A percentile compares a stretch with the other conserved stretches of the same genome.
These are phyloP conservation scores for Candida taoyuanica DNA, from an alignment of 805 yeast genomes.

Conservation along the genomic window DNA sequence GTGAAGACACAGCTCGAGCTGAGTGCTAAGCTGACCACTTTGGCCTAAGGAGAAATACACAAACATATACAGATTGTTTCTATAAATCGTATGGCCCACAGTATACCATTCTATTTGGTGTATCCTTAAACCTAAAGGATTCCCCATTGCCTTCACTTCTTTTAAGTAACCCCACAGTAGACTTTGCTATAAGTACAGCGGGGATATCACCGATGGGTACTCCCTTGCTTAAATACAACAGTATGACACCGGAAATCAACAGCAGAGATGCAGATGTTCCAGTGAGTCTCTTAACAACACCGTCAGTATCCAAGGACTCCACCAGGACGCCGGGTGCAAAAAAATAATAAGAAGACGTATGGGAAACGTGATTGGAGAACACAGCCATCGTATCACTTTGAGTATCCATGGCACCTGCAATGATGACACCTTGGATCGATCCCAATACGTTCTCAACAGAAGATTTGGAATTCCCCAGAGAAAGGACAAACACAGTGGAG, in stretches of 20 bases:
- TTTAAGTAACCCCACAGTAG: slow-evolving; percentile 31
- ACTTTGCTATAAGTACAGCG: slow-evolving; percentile 34
- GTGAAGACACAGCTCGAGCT: slow-evolving; percentile 81
- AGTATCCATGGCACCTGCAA: slow-evolving; percentile 87
- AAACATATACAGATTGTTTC: slow-evolving; percentile 1
- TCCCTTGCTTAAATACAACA: slow-evolving; percentile 51
- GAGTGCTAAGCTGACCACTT: slow-evolving; percentile 66
- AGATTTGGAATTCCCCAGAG: slow-evolving; percentile 79
- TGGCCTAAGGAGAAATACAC: slow-evolving; percentile 28
- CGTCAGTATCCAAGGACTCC: slow-evolving; percentile 50
- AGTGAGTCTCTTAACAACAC: slow-evolving; percentile 41
- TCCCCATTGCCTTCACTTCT: neutral
- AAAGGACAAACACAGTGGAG: slow-evolving; percentile 48
- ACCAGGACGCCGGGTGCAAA: slow-evolving; percentile 78
- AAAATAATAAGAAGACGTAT: slow-evolving; percentile 49
- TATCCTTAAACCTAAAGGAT: neutral
- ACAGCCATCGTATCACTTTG: slow-evolving; percentile 59
- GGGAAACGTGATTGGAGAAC: slow-evolving; percentile 77
- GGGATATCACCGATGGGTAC: slow-evolving; percentile 38
- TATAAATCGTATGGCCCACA: slow-evolving; percentile 5
- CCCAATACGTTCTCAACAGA: slow-evolving; percentile 73
- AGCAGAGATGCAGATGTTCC: slow-evolving; percentile 86
- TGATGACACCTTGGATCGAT: slow-evolving; percentile 59
- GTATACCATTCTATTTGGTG: slow-evolving; percentile 12
- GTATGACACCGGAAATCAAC: slow-evolving; percentile 57